Base-by-base conservation (phyloP, 257 asterid species). In the Euphrasia confusa region DNA sequence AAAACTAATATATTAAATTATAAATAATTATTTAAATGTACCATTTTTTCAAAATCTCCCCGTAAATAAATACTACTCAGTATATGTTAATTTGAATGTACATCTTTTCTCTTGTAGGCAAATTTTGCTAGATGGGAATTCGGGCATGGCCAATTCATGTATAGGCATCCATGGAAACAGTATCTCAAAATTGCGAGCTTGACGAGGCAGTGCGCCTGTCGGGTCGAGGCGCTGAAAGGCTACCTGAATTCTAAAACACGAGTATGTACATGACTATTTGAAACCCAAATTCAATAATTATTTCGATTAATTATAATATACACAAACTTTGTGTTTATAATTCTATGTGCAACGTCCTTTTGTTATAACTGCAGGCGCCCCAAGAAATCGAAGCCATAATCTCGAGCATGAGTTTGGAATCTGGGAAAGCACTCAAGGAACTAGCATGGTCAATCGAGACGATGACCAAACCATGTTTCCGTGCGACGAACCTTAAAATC, bases 51-150 rank as follows among this genome's bases (percentile, higher is more conserved):
- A 21, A 21, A 21, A 21, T 21, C 24, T 21, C 24, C 24, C 24
- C 24, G 24, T 21, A 21, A 21, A 21, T n/a, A n/a, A n/a, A n/a
- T n/a, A n/a, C n/a, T n/a, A n/a, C n/a, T n/a, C n/a, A n/a, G n/a
- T n/a, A n/a, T 21, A 21, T 21, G 33, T 30, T 30, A 30, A 30
- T 30, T 30, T 30, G 33, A 30, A 30, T 30, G 33, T 1, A 30
- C 5, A 30, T 21, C 24, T 21, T 21, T 21, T 21, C 24, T 21
- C 24, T 24, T 69, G 44, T 75, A 88, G 96, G 88, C 84, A 1
- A 89, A 89, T 75, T 85, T 83, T 7, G 93, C 96, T 2, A 77
- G 84, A 68, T 89, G 96, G 96, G 96, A 89, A 64, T 95, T 95
- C 3, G 83, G 90, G 1, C 96, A 89, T 58, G 95, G 96, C 4